Conservation (phyloP, 352 stramenopile genomes). For the Stramenopiles sp. region DNA sequence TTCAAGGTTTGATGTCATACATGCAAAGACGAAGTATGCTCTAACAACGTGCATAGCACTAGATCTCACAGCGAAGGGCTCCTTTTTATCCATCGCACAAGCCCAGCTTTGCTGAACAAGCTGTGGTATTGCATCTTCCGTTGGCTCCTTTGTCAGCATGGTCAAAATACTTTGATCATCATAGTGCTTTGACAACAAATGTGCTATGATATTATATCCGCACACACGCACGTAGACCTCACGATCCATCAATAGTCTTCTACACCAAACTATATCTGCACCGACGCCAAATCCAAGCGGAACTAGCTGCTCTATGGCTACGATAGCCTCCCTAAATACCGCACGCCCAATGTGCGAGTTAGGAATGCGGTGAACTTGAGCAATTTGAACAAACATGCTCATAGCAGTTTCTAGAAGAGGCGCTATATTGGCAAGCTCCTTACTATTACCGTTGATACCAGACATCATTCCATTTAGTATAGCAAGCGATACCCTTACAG, state of each 20-base stretch:
- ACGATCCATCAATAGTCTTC: neutral
- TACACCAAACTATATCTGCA: neutral
- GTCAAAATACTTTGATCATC: no score
- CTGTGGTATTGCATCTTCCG: neutral
- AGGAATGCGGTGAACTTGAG: neutral
- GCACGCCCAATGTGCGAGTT: neutral
- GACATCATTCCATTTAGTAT: neutral
- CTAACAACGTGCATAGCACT: neutral
- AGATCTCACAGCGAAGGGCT: neutral
- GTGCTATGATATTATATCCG: neutral
- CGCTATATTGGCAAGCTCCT: neutral
- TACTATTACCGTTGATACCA: neutral
- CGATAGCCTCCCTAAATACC: neutral
- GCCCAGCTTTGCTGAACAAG: neutral
- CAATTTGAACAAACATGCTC: neutral
- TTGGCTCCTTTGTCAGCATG: neutral
- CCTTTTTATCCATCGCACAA: neutral
- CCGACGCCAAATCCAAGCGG: neutral
- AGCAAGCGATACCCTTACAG: neutral
- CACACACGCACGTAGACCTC: neutral
- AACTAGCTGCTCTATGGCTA: neutral
- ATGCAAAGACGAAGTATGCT: neutral
- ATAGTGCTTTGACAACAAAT: neutral
- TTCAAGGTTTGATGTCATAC: neutral
- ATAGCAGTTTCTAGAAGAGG: neutral